Percentiles rank a stretch among this genome's conserved stretches.
Evolutionary conservation across 768 basidiomycete species (phyloP).

Genomic region (Termitomyces heimii): DNA sequence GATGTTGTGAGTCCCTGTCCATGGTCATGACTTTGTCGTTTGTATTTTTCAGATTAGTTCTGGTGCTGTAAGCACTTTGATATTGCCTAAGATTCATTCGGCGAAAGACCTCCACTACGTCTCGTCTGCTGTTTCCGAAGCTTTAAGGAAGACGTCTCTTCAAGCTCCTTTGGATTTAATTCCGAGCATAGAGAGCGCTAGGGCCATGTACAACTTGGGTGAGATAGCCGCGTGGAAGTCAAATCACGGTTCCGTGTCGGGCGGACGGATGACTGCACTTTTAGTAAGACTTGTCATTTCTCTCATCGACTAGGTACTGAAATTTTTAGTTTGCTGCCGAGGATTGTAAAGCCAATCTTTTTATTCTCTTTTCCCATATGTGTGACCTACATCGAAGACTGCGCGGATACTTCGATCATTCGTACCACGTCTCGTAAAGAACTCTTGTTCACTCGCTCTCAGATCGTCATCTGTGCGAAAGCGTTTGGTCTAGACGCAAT

Average conservation of each 20-base stretch:
- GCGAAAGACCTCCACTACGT: conserved; percentile 59
- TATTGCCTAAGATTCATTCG: conserved; percentile 82
- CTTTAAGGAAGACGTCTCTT: conserved; percentile 20
- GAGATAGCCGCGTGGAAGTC: conserved; percentile 69
- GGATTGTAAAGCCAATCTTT: conserved; percentile 59
- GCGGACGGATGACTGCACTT: conserved; percentile 56
- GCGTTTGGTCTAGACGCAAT: conserved; percentile 82
- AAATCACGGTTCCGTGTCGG: conserved; percentile 35
- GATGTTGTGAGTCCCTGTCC: conserved; percentile 40
- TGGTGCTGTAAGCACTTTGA: conserved; percentile 51
- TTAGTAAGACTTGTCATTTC: conserved; percentile 40
- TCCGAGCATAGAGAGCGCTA: conserved; percentile 84
- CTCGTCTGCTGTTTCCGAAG: conserved; percentile 38
- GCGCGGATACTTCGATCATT: conserved; percentile 81
- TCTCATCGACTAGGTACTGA: not conserved
- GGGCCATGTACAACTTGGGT: conserved; percentile 57
- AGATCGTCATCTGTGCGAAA: conserved; percentile 76
- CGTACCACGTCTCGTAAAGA: conserved; percentile 72
- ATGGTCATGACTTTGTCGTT: not conserved
- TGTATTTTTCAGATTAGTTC: conserved; percentile 22
- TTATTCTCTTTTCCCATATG: not conserved
- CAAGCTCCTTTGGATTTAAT: conserved; percentile 48
- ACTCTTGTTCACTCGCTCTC: conserved; percentile 77
- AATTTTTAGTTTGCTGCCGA: conserved; percentile 81
- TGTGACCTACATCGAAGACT: conserved; percentile 46